Evolutionary conservation across 2,329 filamentous ascomycete genomes (phyloP), one percentile per base, ranked within the genome.

Genomic region (Diaporthe sp.): DNA sequence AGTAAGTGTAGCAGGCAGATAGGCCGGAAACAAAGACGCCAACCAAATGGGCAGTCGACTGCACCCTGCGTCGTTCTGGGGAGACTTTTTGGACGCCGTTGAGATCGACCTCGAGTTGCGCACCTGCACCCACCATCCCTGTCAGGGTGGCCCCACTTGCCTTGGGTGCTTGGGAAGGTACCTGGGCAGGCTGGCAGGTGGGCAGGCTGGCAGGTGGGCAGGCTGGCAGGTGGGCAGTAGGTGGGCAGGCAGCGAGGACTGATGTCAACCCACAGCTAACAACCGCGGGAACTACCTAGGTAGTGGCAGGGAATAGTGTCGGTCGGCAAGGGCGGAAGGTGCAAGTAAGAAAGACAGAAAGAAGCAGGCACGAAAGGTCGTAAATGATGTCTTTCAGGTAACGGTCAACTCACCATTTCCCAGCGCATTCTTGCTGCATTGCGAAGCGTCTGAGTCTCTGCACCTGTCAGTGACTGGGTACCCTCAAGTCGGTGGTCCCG

Each of bases 51-150:
- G 47, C n/a, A 54, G 45, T 47, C 60, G 15, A 33, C 19, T 35
- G 61, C 50, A 40, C 33, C 19, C 64, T 68, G 33, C 17, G 40
- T 54, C 45, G 33, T 40, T 25, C n/a, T 54, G 30, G 30, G 33
- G 30, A 19, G 64, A 28, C n/a, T 54, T 68, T 52, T 68, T 40
- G 47, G 35, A 17, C 22, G 64, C 15, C 64, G 47, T 54, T 54
- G 47, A 28, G 64, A 67, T 67, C 64, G 45, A n/a, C 45, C 47
- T 68, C 64, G 33, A 68, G 64, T 54, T 68, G 64, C 64, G 64
- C 64, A 54, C 45, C 45, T 68, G 64, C 64, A 68, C n/a, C 33
- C 33, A 45, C 45, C 47, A 68, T 68, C 64, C 64, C 64, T 54
- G 64, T 66, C 47, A 33, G 47, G 61, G 25, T 52, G 45, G 64